Base-by-base conservation (phyloP, 2,329 filamentous ascomycete genomes). In the Neonectria punicea region DNA sequence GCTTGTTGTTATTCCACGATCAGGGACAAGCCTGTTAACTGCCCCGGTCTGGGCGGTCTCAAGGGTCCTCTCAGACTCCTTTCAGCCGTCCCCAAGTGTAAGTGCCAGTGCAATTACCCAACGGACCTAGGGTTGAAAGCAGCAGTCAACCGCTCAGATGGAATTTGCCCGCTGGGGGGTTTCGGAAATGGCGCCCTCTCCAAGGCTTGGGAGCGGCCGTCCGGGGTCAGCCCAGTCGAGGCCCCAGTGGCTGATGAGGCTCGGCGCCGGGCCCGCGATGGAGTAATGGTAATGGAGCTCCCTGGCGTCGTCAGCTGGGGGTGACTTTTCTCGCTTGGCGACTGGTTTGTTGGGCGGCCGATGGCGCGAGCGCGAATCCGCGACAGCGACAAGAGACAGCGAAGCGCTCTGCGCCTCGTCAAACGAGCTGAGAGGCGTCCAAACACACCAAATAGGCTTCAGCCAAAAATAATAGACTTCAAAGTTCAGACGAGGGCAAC, bases 201-300 rank as follows among this genome's bases (percentile, higher is more conserved):
- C 25, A 36, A 28, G 46, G 43, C n/a, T n/a, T 50, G 47, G 44
- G 32, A 10, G 14, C 41, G 14, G 39, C 49, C 46, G 49, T 54
- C 61, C 30, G 36, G 61, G 55, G 60, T 58, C 43, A 58, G 49
- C 61, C 55, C 61, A 54, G 61, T 16, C n/a, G 61, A 49, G 32
- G 14, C 46, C 46, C 58, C 25, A 32, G 61, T 60, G 56, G 56
- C 61, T 58, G 56, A 64, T 64, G 61, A 64, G 61, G 61, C 61
- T 64, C 61, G 61, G 61, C 55, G 43, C 61, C 54, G 55, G n/a
- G 56, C 18, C 43, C 18, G 43, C 20, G 34, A 49, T 39, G 55
- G 59, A 51, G 39, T 32, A 36, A 58, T 22, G 30, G 39, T 32
- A 36, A 58, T 32, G 30, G 44, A 50, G 32, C 55, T 34, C 36